These are phyloP conservation scores for Candida nemodendra DNA, from an alignment of 805 yeast genomes.

Conservation along the genomic window DNA sequence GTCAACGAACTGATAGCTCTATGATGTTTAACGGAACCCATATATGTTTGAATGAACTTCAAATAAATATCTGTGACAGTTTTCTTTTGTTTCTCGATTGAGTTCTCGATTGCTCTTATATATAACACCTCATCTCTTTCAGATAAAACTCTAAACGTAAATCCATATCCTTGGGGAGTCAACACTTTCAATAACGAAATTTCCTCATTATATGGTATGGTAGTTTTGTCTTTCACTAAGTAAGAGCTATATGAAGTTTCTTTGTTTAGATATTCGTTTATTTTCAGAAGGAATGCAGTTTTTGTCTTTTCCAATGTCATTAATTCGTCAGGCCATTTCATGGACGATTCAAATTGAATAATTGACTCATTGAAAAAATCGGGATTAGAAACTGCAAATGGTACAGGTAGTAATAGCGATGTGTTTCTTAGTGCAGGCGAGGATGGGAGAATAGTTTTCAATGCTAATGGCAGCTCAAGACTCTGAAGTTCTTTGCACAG, in stretches of 20 bases:
- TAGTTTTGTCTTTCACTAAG: conserved; percentile 60
- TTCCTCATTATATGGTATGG: conserved; percentile 63
- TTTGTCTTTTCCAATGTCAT: conserved; percentile 84
- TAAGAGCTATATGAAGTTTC: conserved; percentile 56
- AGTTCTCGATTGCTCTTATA: conserved; percentile 66
- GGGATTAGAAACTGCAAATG: conserved; percentile 71
- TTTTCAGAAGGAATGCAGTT: conserved; percentile 79
- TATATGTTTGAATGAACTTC: conserved; percentile 62
- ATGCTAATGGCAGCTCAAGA: conserved; percentile 63
- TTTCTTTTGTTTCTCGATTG: conserved; percentile 57
- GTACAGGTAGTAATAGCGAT: conserved; percentile 75
- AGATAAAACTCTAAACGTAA: conserved; percentile 69
- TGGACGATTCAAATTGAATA: conserved; percentile 83
- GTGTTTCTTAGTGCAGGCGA: conserved; percentile 76
- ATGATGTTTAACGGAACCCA: conserved; percentile 74
- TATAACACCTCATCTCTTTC: conserved; percentile 82
- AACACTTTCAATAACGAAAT: conserved; percentile 60
- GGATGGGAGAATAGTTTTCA: conserved; percentile 71
- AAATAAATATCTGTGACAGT: conserved; percentile 60
- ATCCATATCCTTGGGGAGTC: conserved; percentile 89
- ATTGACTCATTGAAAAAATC: conserved; percentile 80
- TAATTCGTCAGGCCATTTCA: conserved; percentile 95
- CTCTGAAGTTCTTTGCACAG: conserved; percentile 47
- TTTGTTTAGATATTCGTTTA: conserved; percentile 46
- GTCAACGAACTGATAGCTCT: conserved; percentile 71